These are phyloP conservation scores for Amylostereum areolatum DNA, from an alignment of 1,284 basidiomycete genomes.

Conservation along the genomic window DNA sequence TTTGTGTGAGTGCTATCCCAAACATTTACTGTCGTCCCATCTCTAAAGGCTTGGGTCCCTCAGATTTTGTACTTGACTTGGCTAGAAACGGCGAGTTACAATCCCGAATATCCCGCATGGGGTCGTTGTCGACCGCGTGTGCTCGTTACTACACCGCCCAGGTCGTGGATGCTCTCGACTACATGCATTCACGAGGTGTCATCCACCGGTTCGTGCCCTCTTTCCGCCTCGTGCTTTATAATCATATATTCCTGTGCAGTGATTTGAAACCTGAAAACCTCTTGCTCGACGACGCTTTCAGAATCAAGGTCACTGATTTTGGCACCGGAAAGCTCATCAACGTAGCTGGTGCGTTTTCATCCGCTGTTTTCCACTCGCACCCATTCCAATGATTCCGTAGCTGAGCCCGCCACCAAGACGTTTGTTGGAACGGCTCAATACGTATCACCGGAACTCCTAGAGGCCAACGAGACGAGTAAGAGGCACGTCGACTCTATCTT, in stretches of 20 bases:
- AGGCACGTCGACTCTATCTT: conserved; percentile 35
- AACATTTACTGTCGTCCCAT: conserved; percentile 8
- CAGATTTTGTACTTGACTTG: conserved; percentile 89
- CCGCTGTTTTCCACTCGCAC: no score
- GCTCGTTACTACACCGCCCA: conserved; percentile 84
- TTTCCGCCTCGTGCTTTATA: neutral
- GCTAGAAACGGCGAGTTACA: conserved; percentile 90
- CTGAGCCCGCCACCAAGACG: conserved; percentile 55
- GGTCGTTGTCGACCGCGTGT: conserved; percentile 75
- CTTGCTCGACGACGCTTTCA: conserved; percentile 77
- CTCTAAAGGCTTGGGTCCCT: neutral
- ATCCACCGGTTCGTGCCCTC: conserved; percentile 64
- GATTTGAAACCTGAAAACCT: conserved; percentile 95
- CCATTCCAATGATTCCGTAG: conserved; percentile 18
- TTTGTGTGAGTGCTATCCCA: conserved; percentile 58
- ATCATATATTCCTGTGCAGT: conserved; percentile 23
- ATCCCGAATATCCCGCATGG: conserved; percentile 68
- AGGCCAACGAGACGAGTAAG: conserved; percentile 67
- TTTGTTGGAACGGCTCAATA: conserved; percentile 98
- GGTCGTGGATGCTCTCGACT: conserved; percentile 81
- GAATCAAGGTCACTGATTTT: conserved; percentile 96
- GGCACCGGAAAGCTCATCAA: conserved; percentile 90
- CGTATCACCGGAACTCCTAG: conserved; percentile 88
- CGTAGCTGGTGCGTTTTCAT: conserved; percentile 35
- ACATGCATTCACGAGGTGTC: conserved; percentile 85